A percentile compares a stretch with the other conserved stretches of the same genome.
These are phyloP conservation scores for Fermentozyma sake DNA, from an alignment of 1,139 yeast species.

Conservation along the genomic window DNA sequence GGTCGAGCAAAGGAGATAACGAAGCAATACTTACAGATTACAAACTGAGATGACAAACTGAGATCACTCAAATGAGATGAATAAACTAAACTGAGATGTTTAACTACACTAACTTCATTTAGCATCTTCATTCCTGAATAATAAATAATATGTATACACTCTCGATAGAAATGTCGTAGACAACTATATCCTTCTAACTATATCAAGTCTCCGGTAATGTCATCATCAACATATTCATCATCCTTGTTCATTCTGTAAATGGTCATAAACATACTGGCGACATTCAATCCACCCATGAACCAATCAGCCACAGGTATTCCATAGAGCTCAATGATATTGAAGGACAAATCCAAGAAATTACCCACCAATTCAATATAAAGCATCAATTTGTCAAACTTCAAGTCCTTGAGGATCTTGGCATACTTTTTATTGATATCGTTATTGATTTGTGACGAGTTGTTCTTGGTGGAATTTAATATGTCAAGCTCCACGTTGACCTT, in stretches of 20 bases:
- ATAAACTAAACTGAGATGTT: too few relatives aligned
- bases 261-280: conserved; percentile 47
- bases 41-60: too few relatives aligned
- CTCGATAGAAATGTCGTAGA: neutral
- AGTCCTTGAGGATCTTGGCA: conserved; percentile 39
- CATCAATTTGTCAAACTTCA: conserved; percentile 44
- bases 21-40: too few relatives aligned
- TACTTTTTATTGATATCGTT: conserved; percentile 33
- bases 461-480: conserved; percentile 24
- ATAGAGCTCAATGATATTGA: conserved; percentile 39
- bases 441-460: conserved; percentile 17
- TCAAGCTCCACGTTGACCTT: conserved; percentile 36
- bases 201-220: conserved; percentile 41
- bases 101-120: neutral
- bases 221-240: conserved; percentile 46
- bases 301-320: conserved; percentile 38
- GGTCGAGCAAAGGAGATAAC: too few relatives aligned
- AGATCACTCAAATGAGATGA: too few relatives aligned
- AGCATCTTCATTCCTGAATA: neutral
- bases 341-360: conserved; percentile 38
- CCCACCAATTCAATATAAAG: conserved; percentile 40
- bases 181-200: conserved; percentile 10
- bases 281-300: conserved; percentile 40
- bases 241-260: conserved; percentile 50
- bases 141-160: too few relatives aligned